Conservation (phyloP, 768 basidiomycete genomes). For the Mycena chlorophos region DNA sequence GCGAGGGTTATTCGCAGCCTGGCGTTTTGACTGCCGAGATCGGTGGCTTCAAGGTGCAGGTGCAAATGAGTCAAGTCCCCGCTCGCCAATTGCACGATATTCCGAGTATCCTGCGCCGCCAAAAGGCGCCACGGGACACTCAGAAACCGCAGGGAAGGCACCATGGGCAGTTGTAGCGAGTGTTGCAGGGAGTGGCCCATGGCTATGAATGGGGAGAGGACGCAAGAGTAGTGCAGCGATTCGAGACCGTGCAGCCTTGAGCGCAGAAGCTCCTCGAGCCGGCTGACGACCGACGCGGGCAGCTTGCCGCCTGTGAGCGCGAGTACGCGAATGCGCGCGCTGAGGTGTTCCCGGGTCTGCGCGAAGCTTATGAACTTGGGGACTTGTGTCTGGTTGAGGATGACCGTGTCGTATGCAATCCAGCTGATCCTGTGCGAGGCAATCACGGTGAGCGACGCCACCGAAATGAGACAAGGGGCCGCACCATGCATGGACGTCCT, state of each 20-base stretch:
- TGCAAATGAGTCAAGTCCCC: background rate
- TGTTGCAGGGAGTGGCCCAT: background rate
- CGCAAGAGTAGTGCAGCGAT: background rate
- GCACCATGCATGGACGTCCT: background rate
- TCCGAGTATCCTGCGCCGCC: background rate
- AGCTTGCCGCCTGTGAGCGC: background rate
- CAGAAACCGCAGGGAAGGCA: background rate
- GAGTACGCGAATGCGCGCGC: background rate
- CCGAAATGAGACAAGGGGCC: background rate
- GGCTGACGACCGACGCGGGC: background rate
- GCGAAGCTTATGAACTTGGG: background rate
- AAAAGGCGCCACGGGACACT: background rate
- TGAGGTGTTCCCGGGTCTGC: background rate
- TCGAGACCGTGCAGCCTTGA: background rate
- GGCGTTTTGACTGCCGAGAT: background rate
- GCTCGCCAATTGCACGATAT: background rate
- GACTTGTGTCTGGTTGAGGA: background rate
- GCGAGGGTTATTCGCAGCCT: background rate
- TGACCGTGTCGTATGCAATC: background rate
- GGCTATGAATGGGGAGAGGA: background rate
- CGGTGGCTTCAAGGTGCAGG: background rate
- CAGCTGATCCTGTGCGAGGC: background rate
- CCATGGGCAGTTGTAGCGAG: background rate
- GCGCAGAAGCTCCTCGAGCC: background rate
- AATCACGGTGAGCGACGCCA: no score